These are phyloP conservation scores for Kockiozyma suomiensis DNA, from an alignment of 805 yeast genomes.

Conservation along the genomic window DNA sequence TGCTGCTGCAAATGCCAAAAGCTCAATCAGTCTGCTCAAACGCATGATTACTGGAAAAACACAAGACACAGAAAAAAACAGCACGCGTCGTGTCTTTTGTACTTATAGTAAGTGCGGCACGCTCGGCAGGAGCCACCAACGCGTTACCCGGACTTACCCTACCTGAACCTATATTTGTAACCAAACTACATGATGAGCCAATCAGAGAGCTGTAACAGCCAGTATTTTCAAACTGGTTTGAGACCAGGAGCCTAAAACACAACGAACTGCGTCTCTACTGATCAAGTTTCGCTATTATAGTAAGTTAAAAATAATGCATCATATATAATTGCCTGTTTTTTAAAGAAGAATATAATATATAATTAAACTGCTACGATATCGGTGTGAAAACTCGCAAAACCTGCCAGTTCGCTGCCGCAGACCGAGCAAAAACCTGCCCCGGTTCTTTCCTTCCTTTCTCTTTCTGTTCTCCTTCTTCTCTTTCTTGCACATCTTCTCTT, in stretches of 20 bases:
- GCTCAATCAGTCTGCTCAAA: neutral
- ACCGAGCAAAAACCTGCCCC: neutral
- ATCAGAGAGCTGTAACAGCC: neutral
- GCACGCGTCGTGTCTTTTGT: neutral
- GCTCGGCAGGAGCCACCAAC: neutral
- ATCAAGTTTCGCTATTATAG: too few relatives aligned
- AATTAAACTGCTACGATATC: too few relatives aligned
- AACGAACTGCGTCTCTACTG: too few relatives aligned
- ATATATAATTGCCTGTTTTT: too few relatives aligned
- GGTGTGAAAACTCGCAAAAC: neutral
- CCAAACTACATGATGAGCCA: neutral
- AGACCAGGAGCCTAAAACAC: too few relatives aligned
- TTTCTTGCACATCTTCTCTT: neutral
- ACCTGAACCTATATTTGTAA: neutral
- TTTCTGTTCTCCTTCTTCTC: neutral
- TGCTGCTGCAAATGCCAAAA: conserved; percentile 10
- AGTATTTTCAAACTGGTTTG: neutral
- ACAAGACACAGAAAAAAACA: too few relatives aligned
- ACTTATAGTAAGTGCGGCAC: neutral
- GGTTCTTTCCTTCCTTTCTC: conserved; percentile 6
- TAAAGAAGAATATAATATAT: too few relatives aligned
- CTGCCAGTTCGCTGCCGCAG: neutral
- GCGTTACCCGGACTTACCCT: neutral
- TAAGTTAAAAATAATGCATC: too few relatives aligned
- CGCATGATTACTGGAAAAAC: too few relatives aligned